Evolutionary conservation across 164 flowering plant genomes (phyloP).

Genomic region (Tinospora cordifolia): DNA sequence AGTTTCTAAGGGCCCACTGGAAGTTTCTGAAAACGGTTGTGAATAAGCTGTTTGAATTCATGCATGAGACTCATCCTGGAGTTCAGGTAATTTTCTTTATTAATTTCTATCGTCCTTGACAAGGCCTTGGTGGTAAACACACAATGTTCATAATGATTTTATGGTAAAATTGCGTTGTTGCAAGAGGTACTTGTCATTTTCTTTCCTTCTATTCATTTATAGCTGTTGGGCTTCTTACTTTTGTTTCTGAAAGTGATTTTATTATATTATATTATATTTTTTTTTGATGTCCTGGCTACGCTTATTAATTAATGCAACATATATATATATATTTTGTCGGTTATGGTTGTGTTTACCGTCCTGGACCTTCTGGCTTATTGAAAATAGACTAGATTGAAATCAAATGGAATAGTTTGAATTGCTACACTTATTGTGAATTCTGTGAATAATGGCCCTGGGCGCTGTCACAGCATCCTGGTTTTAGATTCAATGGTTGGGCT

Average conservation of each 20-base stretch:
- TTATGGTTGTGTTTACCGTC: neutral
- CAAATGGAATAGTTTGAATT: neutral
- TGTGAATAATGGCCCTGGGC: neutral
- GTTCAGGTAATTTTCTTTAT: conserved; percentile 62
- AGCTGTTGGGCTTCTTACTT: neutral
- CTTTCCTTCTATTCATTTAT: neutral
- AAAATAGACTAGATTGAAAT: neutral
- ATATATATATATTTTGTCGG: too few relatives aligned
- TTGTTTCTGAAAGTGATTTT: conserved; percentile 1
- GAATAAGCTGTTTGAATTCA: conserved; percentile 94
- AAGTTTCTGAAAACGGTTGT: conserved; percentile 98
- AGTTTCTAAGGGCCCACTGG: conserved; percentile 97
- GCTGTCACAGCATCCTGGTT: too few relatives aligned
- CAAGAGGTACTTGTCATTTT: neutral
- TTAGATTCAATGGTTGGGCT: too few relatives aligned
- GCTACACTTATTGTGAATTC: neutral
- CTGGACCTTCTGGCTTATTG: neutral
- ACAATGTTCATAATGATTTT: neutral
- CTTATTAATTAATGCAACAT: too few relatives aligned
- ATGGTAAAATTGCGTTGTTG: neutral
- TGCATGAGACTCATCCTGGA: conserved; percentile 99
- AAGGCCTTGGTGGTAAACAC: neutral
- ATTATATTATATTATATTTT: too few relatives aligned
- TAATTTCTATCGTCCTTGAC: neutral
- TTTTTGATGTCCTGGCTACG: neutral